Conservation (phyloP, 1,284 basidiomycete genomes). For the Ceratobasidium sp. region DNA sequence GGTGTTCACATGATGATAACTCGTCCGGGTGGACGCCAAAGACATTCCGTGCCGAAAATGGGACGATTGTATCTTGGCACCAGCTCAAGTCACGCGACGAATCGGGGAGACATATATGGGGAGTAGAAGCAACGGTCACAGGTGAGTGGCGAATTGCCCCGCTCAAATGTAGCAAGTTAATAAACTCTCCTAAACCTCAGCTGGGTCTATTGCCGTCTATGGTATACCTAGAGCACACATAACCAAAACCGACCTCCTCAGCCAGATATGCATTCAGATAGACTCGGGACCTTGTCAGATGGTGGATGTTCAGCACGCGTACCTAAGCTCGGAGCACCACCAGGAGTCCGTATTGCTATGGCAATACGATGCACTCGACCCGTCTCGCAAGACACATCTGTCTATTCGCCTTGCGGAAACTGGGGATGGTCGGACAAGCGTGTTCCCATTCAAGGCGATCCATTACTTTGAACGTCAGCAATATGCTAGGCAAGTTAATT, state of each 20-base stretch:
- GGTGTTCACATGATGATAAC: neutral
- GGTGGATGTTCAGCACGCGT: slow-evolving; percentile 23
- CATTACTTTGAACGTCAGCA: slow-evolving; percentile 23
- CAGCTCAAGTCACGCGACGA: slow-evolving; percentile 1
- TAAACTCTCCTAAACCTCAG: neutral
- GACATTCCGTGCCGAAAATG: slow-evolving; percentile 1
- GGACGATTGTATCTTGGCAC: slow-evolving; percentile 9
- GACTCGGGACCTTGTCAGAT: slow-evolving; percentile 16
- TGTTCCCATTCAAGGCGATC: slow-evolving; percentile 35
- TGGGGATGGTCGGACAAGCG: neutral
- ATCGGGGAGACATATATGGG: neutral
- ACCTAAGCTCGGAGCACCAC: slow-evolving; percentile 12
- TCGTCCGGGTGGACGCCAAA: neutral
- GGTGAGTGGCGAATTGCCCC: neutral
- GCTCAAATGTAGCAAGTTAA: neutral
- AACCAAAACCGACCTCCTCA: slow-evolving; percentile 23
- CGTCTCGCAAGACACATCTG: slow-evolving; percentile 7
- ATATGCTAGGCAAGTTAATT: slow-evolving; percentile 5
- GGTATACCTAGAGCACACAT: slow-evolving; percentile 36
- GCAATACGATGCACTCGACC: slow-evolving; percentile 21
- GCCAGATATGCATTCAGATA: slow-evolving; percentile 22
- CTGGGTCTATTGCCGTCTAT: slow-evolving; percentile 9
- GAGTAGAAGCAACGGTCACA: slow-evolving; percentile 1
- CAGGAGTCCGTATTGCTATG: slow-evolving; percentile 23
- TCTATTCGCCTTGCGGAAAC: slow-evolving; percentile 5